Base-by-base conservation (phyloP, 306 rosid species). In the Geum urbanum region DNA sequence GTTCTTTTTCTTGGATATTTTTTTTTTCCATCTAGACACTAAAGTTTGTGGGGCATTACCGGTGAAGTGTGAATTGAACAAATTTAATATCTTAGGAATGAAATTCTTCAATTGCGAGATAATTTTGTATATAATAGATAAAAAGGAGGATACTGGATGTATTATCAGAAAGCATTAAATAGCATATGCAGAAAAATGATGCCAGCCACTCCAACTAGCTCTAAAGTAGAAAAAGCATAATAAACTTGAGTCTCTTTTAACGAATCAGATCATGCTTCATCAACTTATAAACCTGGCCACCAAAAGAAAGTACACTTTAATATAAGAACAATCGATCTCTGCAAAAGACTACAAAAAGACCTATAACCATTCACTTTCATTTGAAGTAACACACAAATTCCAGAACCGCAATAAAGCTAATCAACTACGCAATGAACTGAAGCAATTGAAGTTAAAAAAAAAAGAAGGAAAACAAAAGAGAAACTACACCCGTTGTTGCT, bases 401-500 rank as follows among this genome's bases (percentile, higher is more conserved):
- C 77, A 69, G 77, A 72, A 82, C 10, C 3, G 51, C 43, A 74
- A 57, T 67, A 76, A 48, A 64, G 80, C 43, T 71, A 76, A 77
- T 55, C 72, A 72, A 76, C 80, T 81, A 84, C 84, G 79, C 77
- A 74, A 37, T 15, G 67, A 66, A 74, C 76, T 67, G 76, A 73
- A 70, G 79, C 61, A 72, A 77, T 69, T 61, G 65, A 15, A 7
- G 78, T 80, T 74, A 83, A 63, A 15, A 32, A 32, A 32, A 83
- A 63, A 15, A 32, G 2, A 32, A 41, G n/a, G 47, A 24, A 8
- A n/a, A 58, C 63, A 12, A 10, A 19, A 32, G 10, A 61, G 7
- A 74, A 24, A 45, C 80, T 60, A 94, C 72, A 85, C 85, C 85
- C 85, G 64, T 66, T 87, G 92, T 69, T 87, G 95, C 77, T 91